phyloP scores from a whole-genome alignment of 2,329 filamentous ascomycete genomes.

The Fusarium mundagurra region DNA sequence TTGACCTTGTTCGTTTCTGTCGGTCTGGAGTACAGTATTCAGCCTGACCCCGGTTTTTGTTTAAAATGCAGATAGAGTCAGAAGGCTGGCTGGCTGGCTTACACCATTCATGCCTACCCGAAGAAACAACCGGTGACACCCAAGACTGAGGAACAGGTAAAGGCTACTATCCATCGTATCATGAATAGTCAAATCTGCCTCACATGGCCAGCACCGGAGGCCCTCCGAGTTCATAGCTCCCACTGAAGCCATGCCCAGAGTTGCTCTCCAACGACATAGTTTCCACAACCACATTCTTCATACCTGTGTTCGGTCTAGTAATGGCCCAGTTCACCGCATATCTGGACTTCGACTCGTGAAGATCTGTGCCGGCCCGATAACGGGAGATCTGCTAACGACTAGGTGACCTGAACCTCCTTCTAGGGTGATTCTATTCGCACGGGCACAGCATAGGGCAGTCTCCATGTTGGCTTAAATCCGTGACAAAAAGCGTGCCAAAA shows the following conservation, averaged over 20 bases:
- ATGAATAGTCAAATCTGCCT: not conserved
- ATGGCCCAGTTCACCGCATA: conserved; percentile 41
- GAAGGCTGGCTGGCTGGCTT: conserved; percentile 1
- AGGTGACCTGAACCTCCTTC: conserved; percentile 16
- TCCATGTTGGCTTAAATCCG: conserved; percentile 17
- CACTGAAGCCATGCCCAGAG: not conserved
- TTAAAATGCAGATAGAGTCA: not conserved
- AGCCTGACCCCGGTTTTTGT: not conserved
- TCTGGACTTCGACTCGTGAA: conserved; percentile 11
- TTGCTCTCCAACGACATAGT: not conserved
- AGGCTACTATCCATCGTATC: not conserved
- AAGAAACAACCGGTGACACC: conserved; percentile 1
- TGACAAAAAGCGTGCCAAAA: conserved; percentile 23
- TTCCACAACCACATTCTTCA: not conserved
- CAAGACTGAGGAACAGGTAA: not conserved
- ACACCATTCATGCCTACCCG: not conserved
- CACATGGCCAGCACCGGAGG: conserved; percentile 10
- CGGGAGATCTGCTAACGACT: conserved; percentile 38
- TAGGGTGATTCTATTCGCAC: conserved; percentile 19
- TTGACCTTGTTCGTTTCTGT: conserved; percentile 7
- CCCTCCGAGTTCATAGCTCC: not conserved
- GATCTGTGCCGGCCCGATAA: conserved; percentile 38
- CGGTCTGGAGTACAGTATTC: conserved; percentile 6
- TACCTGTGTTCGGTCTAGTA: conserved; percentile 9
- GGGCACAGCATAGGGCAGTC: conserved; percentile 15